phyloP scores from a whole-genome alignment of 352 stramenopile genomes.

The Phytophthora litchii region DNA sequence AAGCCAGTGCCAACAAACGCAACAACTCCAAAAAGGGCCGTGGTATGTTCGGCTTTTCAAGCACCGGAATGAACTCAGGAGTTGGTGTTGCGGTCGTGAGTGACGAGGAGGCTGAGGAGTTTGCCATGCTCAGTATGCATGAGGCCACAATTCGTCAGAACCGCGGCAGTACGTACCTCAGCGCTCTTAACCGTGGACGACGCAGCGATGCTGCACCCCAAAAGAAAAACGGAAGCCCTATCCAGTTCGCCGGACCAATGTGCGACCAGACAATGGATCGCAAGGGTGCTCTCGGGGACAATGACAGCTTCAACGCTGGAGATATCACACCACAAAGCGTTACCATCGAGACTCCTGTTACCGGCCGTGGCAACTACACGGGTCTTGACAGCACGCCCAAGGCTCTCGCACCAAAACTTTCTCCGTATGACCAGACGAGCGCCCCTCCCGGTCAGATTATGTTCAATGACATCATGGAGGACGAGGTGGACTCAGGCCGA shows the following conservation, averaged over 20 bases:
- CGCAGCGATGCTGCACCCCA: slow-evolving; percentile 20
- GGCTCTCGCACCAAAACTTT: slow-evolving; percentile 18
- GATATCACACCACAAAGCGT: slow-evolving; percentile 34
- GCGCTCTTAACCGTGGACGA: slow-evolving; percentile 37
- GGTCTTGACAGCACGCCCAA: slow-evolving; percentile 40
- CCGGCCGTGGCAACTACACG: slow-evolving; percentile 33
- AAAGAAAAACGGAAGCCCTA: slow-evolving; percentile 44
- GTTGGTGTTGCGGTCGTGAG: slow-evolving; percentile 33
- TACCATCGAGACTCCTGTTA: slow-evolving; percentile 36
- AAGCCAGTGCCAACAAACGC: slow-evolving; percentile 23
- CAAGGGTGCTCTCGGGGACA: slow-evolving; percentile 33
- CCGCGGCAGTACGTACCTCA: slow-evolving; percentile 59
- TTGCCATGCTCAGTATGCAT: slow-evolving; percentile 82
- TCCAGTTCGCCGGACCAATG: slow-evolving; percentile 57
- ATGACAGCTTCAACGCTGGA: slow-evolving; percentile 24
- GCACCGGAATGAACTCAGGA: slow-evolving; percentile 29
- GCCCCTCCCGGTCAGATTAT: slow-evolving; percentile 40
- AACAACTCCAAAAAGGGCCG: slow-evolving; percentile 31
- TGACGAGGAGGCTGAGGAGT: slow-evolving; percentile 65
- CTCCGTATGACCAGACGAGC: slow-evolving; percentile 24
- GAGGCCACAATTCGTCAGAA: slow-evolving; percentile 62
- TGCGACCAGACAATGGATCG: slow-evolving; percentile 52
- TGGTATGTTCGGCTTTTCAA: slow-evolving; percentile 45
- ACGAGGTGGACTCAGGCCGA: slow-evolving; percentile 41
- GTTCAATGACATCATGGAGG: slow-evolving; percentile 73